Conservation (phyloP, 192 early-diverging fungal species). For the Cetraspora pellucida region DNA sequence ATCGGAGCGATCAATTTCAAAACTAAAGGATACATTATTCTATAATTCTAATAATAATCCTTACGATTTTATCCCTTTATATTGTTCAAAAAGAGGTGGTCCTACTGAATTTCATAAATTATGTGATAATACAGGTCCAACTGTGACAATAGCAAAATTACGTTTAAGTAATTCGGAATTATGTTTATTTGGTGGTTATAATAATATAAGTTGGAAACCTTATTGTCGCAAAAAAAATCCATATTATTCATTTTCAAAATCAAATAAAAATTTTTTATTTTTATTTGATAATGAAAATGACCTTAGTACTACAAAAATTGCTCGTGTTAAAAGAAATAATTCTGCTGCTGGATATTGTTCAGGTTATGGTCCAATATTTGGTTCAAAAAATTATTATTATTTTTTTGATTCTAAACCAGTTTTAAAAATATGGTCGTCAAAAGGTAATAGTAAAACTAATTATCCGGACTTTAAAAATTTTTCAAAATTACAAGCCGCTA, state of each 20-base stretch:
- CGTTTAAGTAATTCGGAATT: neutral
- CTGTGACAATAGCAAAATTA: neutral
- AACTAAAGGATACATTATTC: neutral
- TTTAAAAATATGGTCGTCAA: no score
- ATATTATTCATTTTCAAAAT: neutral
- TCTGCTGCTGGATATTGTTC: neutral
- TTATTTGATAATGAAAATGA: neutral
- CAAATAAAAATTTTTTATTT: neutral
- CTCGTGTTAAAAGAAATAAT: neutral
- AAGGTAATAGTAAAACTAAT: no score
- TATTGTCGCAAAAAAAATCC: neutral
- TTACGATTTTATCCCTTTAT: neutral
- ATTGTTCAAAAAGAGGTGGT: neutral
- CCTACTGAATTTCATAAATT: constrained; percentile 5
- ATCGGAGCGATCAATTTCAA: no score
- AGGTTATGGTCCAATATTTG: constrained; percentile 5
- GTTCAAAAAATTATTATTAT: neutral
- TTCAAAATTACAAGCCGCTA: no score
- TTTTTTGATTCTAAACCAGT: no score
- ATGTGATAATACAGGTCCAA: constrained; percentile 14
- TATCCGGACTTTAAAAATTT: no score
- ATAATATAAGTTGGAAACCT: neutral
- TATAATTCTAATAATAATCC: constrained; percentile 10
- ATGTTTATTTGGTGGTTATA: constrained; percentile 4
- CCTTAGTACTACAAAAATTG: neutral